A percentile compares a stretch with the other conserved stretches of the same genome.
Conservation (phyloP, 345 rosid species). For the Eutrema japonicum region DNA sequence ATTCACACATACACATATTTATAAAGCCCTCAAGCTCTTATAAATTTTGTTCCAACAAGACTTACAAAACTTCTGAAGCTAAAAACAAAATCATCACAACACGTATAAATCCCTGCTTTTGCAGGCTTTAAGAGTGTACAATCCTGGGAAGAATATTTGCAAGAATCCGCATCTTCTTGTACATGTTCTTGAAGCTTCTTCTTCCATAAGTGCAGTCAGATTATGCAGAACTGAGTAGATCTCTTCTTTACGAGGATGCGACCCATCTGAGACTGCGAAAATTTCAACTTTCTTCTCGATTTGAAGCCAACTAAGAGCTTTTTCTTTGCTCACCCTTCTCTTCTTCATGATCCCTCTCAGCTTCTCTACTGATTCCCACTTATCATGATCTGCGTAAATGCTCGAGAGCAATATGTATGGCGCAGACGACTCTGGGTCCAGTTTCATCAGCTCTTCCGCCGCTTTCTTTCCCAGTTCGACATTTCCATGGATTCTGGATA, state of each 20-base stretch:
- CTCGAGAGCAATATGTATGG: slow-evolving; percentile 62
- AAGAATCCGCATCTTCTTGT: slow-evolving; percentile 26
- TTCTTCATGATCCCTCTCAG: slow-evolving; percentile 60
- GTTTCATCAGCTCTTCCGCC: slow-evolving; percentile 57
- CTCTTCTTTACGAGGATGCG: slow-evolving; percentile 56
- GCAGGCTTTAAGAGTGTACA: slow-evolving; percentile 40
- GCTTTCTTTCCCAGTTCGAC: slow-evolving; percentile 59
- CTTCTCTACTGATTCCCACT: slow-evolving; percentile 62
- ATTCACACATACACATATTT: too few species aligned
- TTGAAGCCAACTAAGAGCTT: slow-evolving; percentile 68
- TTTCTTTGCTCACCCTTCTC: slow-evolving; percentile 56
- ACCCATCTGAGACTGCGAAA: slow-evolving; percentile 55
- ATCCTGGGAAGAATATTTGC: slow-evolving; percentile 19
- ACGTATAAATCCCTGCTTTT: slow-evolving; percentile 35
- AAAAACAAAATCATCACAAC: slow-evolving; percentile 27
- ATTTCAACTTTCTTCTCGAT: slow-evolving; percentile 52
- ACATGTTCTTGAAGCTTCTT: slow-evolving; percentile 47
- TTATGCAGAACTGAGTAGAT: slow-evolving; percentile 50
- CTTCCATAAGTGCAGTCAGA: slow-evolving; percentile 53
- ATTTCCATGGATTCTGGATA: slow-evolving; percentile 61
- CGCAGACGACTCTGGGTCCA: slow-evolving; percentile 59
- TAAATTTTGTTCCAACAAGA: too few species aligned
- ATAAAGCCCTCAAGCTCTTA: too few species aligned
- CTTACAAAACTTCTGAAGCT: slow-evolving; percentile 40
- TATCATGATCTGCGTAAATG: slow-evolving; percentile 57